These are phyloP conservation scores for Moelleriella libera DNA, from an alignment of 2,329 filamentous ascomycete species.

Conservation along the genomic window DNA sequence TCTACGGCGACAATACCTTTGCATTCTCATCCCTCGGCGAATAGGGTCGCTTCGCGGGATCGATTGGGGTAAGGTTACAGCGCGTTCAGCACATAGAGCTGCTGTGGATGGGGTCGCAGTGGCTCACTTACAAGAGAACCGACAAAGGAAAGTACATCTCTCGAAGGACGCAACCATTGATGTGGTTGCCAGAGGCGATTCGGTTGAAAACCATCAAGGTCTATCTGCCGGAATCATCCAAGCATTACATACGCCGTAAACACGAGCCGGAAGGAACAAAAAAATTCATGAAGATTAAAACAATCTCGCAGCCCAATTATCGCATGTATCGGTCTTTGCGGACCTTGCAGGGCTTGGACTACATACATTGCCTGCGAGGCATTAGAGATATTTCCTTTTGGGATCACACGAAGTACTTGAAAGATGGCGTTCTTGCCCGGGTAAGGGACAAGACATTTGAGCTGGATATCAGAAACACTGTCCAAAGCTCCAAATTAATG, in stretches of 20 bases:
- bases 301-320: conserved; percentile 23
- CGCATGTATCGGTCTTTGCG: conserved; percentile 21
- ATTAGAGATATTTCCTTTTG: conserved; percentile 25
- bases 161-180: conserved; percentile 20
- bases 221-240: conserved; percentile 22
- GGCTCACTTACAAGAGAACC: conserved; percentile 9
- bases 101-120: conserved; percentile 24
- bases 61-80: conserved; percentile 26
- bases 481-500: conserved; percentile 8
- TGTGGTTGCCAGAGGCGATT: conserved; percentile 18
- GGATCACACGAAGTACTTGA: conserved; percentile 19
- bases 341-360: conserved; percentile 29
- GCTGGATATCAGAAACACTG: conserved; percentile 11
- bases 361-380: conserved; percentile 27
- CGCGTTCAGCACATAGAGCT: conserved; percentile 30
- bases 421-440: not conserved
- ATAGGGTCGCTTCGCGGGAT: conserved; percentile 28
- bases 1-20: conserved; percentile 35
- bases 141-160: conserved; percentile 16
- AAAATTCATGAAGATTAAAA: conserved; percentile 13
- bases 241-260: conserved; percentile 15
- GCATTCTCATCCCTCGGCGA: conserved; percentile 39
- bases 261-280: conserved; percentile 18
- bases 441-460: conserved; percentile 17
- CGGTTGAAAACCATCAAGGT: conserved; percentile 26